A percentile compares a stretch with the other conserved stretches of the same genome.
Conservation (phyloP, 176 grass and related monocot species). For the Panicum miliaceum region DNA sequence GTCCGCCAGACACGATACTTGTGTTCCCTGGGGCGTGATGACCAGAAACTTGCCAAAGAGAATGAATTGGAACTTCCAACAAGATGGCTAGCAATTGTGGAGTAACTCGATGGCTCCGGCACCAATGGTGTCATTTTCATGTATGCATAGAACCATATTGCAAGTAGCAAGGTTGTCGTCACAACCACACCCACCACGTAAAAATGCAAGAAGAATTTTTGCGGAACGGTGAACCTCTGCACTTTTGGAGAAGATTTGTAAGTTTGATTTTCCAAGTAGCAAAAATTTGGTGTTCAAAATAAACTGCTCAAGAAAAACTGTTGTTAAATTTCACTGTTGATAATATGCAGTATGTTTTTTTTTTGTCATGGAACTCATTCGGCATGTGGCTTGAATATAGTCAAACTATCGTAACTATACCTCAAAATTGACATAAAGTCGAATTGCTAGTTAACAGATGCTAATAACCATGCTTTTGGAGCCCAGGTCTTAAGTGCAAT, state of each 20-base stretch:
- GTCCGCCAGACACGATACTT: conserved; percentile 82
- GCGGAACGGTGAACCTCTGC: conserved; percentile 91
- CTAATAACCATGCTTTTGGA: not conserved
- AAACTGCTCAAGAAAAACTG: not conserved
- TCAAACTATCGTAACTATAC: not conserved
- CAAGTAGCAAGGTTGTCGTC: conserved; percentile 69
- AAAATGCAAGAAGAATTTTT: conserved; percentile 97
- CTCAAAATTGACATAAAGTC: not conserved
- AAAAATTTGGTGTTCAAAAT: not conserved
- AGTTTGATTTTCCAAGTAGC: not conserved
- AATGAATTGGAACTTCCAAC: conserved; percentile 71
- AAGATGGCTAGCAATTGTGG: conserved; percentile 76
- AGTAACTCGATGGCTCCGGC: conserved; percentile 63
- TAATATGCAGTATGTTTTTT: not conserved
- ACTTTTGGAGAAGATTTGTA: conserved; percentile 32
- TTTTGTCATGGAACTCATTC: not conserved
- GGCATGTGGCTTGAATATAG: not conserved
- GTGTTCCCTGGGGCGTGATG: conserved; percentile 50
- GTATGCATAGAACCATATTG: conserved; percentile 87
- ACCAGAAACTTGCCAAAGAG: conserved; percentile 57
- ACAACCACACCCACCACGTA: conserved; percentile 61
- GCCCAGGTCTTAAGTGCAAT: not conserved
- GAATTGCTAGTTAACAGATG: not conserved
- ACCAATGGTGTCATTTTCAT: conserved; percentile 66
- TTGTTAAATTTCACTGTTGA: not conserved